phyloP scores from a whole-genome alignment of 495 filamentous ascomycete species.

The Penicillium paxilli region DNA sequence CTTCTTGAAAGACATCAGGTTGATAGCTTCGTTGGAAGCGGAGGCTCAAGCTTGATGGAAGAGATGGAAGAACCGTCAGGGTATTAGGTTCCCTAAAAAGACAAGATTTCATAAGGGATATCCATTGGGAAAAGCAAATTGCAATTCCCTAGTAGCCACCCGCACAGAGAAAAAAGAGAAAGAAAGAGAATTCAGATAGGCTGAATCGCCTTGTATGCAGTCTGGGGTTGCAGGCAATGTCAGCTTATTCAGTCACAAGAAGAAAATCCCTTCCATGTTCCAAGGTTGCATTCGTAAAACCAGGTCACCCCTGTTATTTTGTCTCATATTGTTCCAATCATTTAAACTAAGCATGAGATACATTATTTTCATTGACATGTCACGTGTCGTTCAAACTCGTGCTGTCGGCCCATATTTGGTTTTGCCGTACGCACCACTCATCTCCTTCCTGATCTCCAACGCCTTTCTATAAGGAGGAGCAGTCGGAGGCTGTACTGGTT shows the following conservation, averaged over 20 bases:
- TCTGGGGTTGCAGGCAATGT: not conserved
- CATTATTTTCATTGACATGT: constrained; percentile 2
- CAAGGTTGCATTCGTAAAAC: not conserved
- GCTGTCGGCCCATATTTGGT: constrained; percentile 50
- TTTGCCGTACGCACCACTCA: constrained; percentile 81
- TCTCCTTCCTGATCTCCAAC: constrained; percentile 75
- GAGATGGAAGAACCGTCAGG: too few species aligned
- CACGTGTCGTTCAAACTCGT: constrained; percentile 19
- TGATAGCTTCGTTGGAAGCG: too few species aligned
- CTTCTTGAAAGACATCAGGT: too few species aligned
- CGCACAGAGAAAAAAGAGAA: too few species aligned
- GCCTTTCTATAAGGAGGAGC: constrained; percentile 93
- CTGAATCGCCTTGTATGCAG: not conserved
- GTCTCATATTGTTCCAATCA: not conserved
- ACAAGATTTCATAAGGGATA: too few species aligned
- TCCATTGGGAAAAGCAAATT: too few species aligned
- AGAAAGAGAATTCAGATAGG: too few species aligned
- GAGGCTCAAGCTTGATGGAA: too few species aligned
- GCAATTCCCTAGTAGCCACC: too few species aligned
- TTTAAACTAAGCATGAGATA: constrained; percentile 4
- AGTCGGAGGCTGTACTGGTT: constrained; percentile 94
- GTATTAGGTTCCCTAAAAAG: not conserved
- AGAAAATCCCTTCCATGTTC: not conserved
- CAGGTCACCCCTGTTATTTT: not conserved
- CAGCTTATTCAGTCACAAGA: not conserved